phyloP scores from a whole-genome alignment of 768 basidiomycete genomes.

The Rhizopogon vinicolor region DNA sequence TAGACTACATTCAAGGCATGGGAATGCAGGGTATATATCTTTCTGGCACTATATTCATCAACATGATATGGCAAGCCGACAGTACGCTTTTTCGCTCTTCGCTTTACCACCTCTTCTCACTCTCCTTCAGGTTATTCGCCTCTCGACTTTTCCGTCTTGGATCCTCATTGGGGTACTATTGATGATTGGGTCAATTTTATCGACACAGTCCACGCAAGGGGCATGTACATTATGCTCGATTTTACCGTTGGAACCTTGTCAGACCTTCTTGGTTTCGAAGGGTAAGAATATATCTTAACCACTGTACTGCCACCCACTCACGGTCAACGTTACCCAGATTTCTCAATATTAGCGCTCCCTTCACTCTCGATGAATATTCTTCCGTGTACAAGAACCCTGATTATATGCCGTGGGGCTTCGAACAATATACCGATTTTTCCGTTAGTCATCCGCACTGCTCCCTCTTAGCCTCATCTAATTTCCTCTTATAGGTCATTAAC shows the following conservation, averaged over 20 bases:
- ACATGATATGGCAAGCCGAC: constrained; percentile 98
- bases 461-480: background rate
- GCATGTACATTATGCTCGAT: constrained; percentile 92
- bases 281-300: constrained; percentile 41
- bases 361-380: constrained; percentile 68
- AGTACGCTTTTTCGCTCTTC: constrained; percentile 38
- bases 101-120: background rate
- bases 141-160: constrained; percentile 83
- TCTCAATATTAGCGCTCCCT: constrained; percentile 78
- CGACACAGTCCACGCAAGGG: constrained; percentile 69
- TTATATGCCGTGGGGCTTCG: constrained; percentile 84
- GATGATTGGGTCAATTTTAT: constrained; percentile 75
- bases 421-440: constrained; percentile 78
- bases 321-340: constrained; percentile 34
- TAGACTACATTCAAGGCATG: constrained; percentile 92
- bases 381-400: constrained; percentile 69
- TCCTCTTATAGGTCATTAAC: constrained; percentile 51
- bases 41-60: constrained; percentile 88
- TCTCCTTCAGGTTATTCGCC: constrained; percentile 76
- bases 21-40: constrained; percentile 83
- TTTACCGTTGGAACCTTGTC: constrained; percentile 93
- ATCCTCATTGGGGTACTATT: constrained; percentile 90
- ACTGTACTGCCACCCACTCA: constrained; percentile 1
- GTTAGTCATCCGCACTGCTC: constrained; percentile 30
- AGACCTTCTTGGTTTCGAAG: constrained; percentile 82